Evolutionary conservation across 73 alveolate genomes (phyloP).

Genomic region (Loxodes magnus): DNA sequence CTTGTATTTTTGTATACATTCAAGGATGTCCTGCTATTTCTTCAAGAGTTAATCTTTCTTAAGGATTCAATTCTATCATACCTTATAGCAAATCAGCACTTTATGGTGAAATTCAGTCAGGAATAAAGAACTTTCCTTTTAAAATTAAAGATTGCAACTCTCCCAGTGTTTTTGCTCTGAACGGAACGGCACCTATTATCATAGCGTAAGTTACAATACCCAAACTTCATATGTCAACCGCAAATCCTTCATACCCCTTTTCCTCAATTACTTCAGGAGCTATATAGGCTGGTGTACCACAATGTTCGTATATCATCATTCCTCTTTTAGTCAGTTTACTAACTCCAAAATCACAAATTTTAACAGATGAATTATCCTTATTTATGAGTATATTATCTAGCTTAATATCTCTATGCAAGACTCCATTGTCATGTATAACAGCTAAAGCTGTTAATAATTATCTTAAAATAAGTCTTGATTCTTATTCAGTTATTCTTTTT

Average conservation of each 20-base stretch:
- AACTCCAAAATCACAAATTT: constrained; percentile 95
- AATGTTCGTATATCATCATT: constrained; percentile 78
- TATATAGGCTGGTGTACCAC: constrained; percentile 98
- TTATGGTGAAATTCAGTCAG: constrained; percentile 5
- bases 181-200: constrained; percentile 90
- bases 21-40: constrained; percentile 25
- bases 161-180: constrained; percentile 79
- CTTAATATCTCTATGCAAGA: constrained; percentile 94
- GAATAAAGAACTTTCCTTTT: constrained; percentile 50
- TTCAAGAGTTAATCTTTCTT: constrained; percentile 18
- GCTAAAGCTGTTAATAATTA: constrained; percentile 72
- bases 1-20: constrained; percentile 7
- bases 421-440: constrained; percentile 61
- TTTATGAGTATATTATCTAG: constrained; percentile 89
- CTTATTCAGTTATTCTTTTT: constrained; percentile 69
- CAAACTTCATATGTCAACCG: constrained; percentile 93
- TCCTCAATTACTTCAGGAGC: constrained; percentile 96
- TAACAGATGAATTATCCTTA: constrained; percentile 59
- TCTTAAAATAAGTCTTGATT: constrained; percentile 69
- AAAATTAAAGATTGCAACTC: constrained; percentile 53
- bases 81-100: constrained; percentile 15
- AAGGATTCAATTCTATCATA: constrained; percentile 21
- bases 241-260: constrained; percentile 92
- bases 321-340: constrained; percentile 64
- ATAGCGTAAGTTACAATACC: constrained; percentile 87